A percentile compares a stretch with the other conserved stretches of the same genome.
phyloP scores from a whole-genome alignment of 1,284 basidiomycete species.

The Ustilago hordei region DNA sequence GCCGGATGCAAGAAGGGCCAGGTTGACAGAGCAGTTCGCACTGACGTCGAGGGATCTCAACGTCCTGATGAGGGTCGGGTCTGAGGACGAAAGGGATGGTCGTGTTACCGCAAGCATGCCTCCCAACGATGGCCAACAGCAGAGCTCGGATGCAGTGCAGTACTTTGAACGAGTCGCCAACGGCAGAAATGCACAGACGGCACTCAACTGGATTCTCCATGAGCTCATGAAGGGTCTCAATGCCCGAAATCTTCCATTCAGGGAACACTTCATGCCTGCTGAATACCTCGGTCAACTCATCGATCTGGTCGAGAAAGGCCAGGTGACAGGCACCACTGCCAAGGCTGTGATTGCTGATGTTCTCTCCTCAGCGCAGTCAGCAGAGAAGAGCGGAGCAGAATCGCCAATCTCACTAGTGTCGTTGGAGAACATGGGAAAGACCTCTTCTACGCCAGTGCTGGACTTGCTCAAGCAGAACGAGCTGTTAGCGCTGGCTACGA shows the following conservation, averaged over 20 bases:
- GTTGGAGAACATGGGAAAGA: slow-evolving; percentile 7
- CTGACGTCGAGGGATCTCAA: slow-evolving; percentile 74
- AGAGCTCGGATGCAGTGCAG: slow-evolving; percentile 52
- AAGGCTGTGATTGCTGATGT: slow-evolving; percentile 62
- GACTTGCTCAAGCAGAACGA: slow-evolving; percentile 33
- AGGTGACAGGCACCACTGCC: slow-evolving; percentile 74
- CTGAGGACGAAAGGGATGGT: slow-evolving; percentile 59
- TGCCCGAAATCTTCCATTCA: slow-evolving; percentile 50
- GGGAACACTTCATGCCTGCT: slow-evolving; percentile 60
- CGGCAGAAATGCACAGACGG: slow-evolving; percentile 70
- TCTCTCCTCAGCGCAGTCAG: slow-evolving; percentile 28
- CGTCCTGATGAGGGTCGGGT: slow-evolving; percentile 62
- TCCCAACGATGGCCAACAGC: not conserved
- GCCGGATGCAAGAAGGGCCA: slow-evolving; percentile 77
- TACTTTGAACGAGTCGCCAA: slow-evolving; percentile 60
- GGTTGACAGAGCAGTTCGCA: slow-evolving; percentile 75
- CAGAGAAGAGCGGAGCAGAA: not conserved
- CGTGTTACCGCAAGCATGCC: not conserved
- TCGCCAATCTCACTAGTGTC: slow-evolving; percentile 16
- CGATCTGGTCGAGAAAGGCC: slow-evolving; percentile 77
- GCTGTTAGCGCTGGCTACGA: slow-evolving; percentile 40
- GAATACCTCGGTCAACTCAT: slow-evolving; percentile 81
- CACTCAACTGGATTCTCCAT: slow-evolving; percentile 80
- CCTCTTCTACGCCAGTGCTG: slow-evolving; percentile 26
- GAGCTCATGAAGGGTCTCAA: slow-evolving; percentile 61